A percentile compares a stretch with the other conserved stretches of the same genome.
These are phyloP conservation scores for Brassica hybrid DNA, from an alignment of 441 rosid species.

Conservation along the genomic window DNA sequence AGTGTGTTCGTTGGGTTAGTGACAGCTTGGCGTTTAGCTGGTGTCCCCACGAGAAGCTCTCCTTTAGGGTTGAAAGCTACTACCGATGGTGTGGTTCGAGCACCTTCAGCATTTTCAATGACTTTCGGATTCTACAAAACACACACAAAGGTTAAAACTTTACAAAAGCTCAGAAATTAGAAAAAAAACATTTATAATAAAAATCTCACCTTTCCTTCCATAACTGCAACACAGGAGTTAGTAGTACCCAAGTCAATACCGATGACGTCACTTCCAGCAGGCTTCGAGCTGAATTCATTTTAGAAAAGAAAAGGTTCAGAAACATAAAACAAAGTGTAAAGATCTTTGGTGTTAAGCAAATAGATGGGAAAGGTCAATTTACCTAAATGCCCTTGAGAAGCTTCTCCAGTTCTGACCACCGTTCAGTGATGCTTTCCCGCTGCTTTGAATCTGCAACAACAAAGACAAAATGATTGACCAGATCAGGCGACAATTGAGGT, in stretches of 20 bases:
- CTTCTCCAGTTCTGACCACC: constrained; percentile 56
- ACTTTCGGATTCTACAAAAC: constrained; percentile 73
- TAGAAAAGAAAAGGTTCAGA: background rate
- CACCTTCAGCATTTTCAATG: constrained; percentile 88
- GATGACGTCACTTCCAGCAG: constrained; percentile 84
- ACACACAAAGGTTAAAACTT: no score
- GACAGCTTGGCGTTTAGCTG: constrained; percentile 95
- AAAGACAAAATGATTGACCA: no score
- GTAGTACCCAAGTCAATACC: constrained; percentile 98
- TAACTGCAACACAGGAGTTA: constrained; percentile 93
- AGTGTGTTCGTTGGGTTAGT: constrained; percentile 85
- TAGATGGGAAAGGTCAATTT: constrained; percentile 19
- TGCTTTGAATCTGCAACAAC: constrained; percentile 57
- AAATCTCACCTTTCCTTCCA: constrained; percentile 87
- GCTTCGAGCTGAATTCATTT: constrained; percentile 62
- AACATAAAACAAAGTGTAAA: background rate
- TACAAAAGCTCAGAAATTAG: background rate
- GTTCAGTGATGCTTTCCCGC: constrained; percentile 57
- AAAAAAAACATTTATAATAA: background rate
- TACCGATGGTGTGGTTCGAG: constrained; percentile 89
- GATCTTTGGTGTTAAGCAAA: background rate
- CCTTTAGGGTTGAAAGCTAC: constrained; percentile 83
- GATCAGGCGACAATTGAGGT: constrained; percentile 19
- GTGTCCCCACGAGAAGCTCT: constrained; percentile 87
- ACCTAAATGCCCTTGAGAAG: constrained; percentile 84